phyloP scores from a whole-genome alignment of 2,329 filamentous ascomycete genomes.

The Alternaria sp. region DNA sequence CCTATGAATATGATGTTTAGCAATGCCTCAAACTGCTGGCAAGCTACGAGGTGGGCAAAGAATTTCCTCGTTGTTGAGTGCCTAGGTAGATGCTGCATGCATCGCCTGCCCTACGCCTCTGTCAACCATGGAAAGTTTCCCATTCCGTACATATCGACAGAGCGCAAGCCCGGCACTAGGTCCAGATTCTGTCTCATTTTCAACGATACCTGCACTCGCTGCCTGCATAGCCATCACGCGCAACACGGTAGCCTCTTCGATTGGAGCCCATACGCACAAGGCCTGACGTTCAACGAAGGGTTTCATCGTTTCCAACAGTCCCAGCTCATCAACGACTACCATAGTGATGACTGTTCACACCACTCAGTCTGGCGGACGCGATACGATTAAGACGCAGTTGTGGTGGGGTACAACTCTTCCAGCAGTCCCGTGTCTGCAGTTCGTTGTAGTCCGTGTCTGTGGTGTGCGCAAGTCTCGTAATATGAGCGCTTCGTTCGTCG shows the following conservation, averaged over 20 bases:
- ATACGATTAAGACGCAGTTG: neutral
- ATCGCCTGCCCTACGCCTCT: neutral
- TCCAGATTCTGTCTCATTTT: neutral
- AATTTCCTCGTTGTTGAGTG: neutral
- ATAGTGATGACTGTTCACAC: neutral
- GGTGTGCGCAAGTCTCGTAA: neutral
- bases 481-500: neutral
- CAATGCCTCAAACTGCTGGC: neutral
- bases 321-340: neutral
- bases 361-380: neutral
- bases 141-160: neutral
- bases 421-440: neutral
- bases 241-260: neutral
- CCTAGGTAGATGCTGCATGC: neutral
- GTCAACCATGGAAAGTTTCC: neutral
- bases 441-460: neutral
- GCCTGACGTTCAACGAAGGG: neutral
- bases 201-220: neutral
- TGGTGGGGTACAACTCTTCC: neutral
- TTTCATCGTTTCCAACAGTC: neutral
- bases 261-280: neutral
- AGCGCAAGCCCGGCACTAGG: neutral
- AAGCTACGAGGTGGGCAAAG: neutral
- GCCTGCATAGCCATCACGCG: neutral
- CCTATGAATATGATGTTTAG: neutral